Evolutionary conservation across 805 yeast species (phyloP).

Genomic region (Kurtzmaniella fragi): DNA sequence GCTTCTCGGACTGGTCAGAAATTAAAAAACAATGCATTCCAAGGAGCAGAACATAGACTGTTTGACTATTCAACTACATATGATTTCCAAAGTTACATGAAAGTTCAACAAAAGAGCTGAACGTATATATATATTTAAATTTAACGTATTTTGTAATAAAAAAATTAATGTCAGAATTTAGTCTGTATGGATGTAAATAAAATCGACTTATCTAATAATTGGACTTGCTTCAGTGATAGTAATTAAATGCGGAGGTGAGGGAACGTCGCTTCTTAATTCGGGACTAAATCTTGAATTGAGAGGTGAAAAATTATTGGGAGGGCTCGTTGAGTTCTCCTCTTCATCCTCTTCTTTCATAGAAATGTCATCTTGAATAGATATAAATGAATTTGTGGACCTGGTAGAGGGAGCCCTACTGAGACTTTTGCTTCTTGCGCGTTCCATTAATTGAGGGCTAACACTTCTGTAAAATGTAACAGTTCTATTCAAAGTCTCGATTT

Average conservation of each 20-base stretch:
- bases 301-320: too few relatives aligned
- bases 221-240: neutral
- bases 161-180: too few relatives aligned
- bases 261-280: too few relatives aligned
- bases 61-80: conserved; percentile 31
- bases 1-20: neutral
- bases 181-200: neutral
- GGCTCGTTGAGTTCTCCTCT: conserved; percentile 2
- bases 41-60: neutral
- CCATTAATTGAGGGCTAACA: conserved; percentile 12
- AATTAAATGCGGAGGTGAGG: neutral
- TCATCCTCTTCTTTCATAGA: conserved; percentile 15
- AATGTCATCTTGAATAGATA: conserved; percentile 20
- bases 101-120: conserved; percentile 13
- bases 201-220: neutral
- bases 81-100: conserved; percentile 35
- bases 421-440: conserved; percentile 11
- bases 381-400: conserved; percentile 23
- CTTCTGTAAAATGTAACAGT: conserved; percentile 39
- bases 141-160: neutral
- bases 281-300: too few relatives aligned
- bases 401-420: conserved; percentile 25
- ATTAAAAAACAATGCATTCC: neutral
- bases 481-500: conserved; percentile 31
- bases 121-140: too few relatives aligned